Percentiles rank a stretch among this genome's conserved stretches.
Conservation (phyloP, 257 asterid genomes). For the Fraxinus quadrangulata region DNA sequence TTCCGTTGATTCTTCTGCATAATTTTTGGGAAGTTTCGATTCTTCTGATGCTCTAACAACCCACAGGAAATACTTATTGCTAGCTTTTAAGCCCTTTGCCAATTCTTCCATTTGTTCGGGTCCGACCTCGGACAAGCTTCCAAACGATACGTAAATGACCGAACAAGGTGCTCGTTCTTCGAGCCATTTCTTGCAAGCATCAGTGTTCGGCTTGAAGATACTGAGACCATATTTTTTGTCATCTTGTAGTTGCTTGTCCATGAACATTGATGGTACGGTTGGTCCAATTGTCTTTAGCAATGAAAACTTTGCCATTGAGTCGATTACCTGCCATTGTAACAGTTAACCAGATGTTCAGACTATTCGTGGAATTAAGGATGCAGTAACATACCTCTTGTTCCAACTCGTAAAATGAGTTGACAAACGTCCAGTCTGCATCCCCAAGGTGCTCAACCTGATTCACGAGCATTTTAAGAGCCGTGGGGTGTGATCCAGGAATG, state of each 20-base stretch:
- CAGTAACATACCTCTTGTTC: background rate
- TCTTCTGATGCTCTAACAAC: slow-evolving; percentile 44
- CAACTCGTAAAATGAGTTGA: slow-evolving; percentile 15
- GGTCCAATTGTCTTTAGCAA: slow-evolving; percentile 35
- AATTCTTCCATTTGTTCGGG: slow-evolving; percentile 29
- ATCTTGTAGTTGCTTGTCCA: slow-evolving; percentile 30
- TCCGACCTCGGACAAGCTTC: slow-evolving; percentile 27
- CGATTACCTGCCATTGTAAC: slow-evolving; percentile 27
- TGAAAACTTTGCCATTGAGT: slow-evolving; percentile 28
- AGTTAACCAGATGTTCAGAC: background rate
- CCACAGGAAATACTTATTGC: slow-evolving; percentile 41
- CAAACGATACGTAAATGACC: slow-evolving; percentile 39
- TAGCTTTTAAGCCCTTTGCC: slow-evolving; percentile 37
- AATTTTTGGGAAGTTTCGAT: slow-evolving; percentile 27
- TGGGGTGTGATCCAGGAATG: background rate
- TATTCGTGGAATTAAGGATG: background rate
- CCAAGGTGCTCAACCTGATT: background rate
- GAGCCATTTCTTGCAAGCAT: slow-evolving; percentile 41
- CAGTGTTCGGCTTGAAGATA: slow-evolving; percentile 30
- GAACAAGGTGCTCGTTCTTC: slow-evolving; percentile 14
- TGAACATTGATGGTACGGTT: slow-evolving; percentile 36
- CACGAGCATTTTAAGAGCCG: background rate
- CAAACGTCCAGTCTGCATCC: background rate
- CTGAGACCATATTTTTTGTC: slow-evolving; percentile 38
- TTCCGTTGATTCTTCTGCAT: slow-evolving; percentile 19